Conservation (phyloP, 805 yeast species). For the Wickerhamiella vanderwaltii region DNA sequence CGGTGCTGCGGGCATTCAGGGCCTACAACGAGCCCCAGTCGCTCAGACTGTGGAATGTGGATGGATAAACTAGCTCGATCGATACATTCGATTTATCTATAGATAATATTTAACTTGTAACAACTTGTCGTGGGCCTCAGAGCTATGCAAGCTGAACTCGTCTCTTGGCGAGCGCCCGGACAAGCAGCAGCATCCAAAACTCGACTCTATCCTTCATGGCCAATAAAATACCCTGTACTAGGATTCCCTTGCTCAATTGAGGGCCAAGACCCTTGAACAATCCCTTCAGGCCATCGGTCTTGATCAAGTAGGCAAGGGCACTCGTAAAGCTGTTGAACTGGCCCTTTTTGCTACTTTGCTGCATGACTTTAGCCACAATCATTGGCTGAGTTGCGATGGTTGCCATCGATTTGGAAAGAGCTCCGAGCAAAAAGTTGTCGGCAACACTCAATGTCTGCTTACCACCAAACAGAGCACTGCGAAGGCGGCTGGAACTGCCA, state of each 20-base stretch:
- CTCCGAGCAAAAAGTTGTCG: slow-evolving; percentile 62
- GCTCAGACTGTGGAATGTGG: too few relatives aligned
- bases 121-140: neutral
- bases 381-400: slow-evolving; percentile 73
- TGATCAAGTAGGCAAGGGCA: slow-evolving; percentile 47
- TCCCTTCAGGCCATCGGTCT: slow-evolving; percentile 50
- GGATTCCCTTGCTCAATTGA: slow-evolving; percentile 65
- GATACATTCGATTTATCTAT: too few relatives aligned
- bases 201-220: slow-evolving; percentile 63
- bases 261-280: slow-evolving; percentile 75
- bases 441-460: slow-evolving; percentile 39
- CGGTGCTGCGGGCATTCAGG: slow-evolving; percentile 51
- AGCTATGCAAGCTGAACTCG: slow-evolving; percentile 2
- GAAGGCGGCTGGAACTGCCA: slow-evolving; percentile 63
- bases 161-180: slow-evolving; percentile 14
- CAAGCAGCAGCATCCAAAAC: slow-evolving; percentile 22
- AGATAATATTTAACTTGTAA: too few relatives aligned
- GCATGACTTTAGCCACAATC: slow-evolving; percentile 71
- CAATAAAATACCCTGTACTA: slow-evolving; percentile 74
- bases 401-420: slow-evolving; percentile 69
- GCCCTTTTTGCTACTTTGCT: slow-evolving; percentile 39
- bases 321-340: slow-evolving; percentile 46
- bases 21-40: neutral
- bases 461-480: slow-evolving; percentile 36
- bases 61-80: too few relatives aligned